Conservation (phyloP, 192 early-diverging fungal genomes). For the Phycomyces nitens region DNA sequence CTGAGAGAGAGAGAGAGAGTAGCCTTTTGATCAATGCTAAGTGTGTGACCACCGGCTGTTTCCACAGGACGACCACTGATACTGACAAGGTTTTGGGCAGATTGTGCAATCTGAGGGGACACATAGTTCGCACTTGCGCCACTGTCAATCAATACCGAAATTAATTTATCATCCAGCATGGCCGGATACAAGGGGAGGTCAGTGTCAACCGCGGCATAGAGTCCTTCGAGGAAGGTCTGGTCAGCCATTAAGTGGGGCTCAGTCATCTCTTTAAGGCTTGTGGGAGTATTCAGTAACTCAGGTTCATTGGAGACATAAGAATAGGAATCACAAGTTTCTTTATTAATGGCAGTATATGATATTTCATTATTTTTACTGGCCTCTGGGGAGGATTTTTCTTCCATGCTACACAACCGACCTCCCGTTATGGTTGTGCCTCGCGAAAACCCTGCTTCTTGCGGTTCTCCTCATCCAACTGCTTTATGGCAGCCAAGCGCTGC, state of each 20-base stretch:
- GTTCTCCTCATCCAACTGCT: not conserved
- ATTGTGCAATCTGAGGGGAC: not conserved
- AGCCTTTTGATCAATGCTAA: not conserved
- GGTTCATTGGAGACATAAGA: not conserved
- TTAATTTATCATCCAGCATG: not conserved
- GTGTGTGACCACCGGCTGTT: slow-evolving; percentile 1
- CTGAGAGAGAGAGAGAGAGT: not conserved
- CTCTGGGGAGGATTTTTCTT: not conserved
- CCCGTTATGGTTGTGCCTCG: not conserved
- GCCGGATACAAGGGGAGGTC: not conserved
- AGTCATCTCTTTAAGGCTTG: not conserved
- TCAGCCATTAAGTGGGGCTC: not conserved
- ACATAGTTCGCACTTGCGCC: slow-evolving; percentile 17
- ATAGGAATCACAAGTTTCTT: not conserved
- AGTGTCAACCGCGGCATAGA: not conserved
- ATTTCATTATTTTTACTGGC: not conserved
- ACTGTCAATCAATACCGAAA: not conserved
- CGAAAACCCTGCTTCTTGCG: slow-evolving; percentile 9
- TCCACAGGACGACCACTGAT: not conserved
- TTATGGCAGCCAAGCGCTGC: not conserved
- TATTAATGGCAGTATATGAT: not conserved
- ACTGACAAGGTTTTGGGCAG: not conserved
- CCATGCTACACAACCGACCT: not conserved
- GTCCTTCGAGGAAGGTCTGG: not conserved
- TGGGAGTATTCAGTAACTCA: no score